Evolutionary conservation across 2,329 filamentous ascomycete species (phyloP).

Genomic region (Pseudogymnoascus sp.): DNA sequence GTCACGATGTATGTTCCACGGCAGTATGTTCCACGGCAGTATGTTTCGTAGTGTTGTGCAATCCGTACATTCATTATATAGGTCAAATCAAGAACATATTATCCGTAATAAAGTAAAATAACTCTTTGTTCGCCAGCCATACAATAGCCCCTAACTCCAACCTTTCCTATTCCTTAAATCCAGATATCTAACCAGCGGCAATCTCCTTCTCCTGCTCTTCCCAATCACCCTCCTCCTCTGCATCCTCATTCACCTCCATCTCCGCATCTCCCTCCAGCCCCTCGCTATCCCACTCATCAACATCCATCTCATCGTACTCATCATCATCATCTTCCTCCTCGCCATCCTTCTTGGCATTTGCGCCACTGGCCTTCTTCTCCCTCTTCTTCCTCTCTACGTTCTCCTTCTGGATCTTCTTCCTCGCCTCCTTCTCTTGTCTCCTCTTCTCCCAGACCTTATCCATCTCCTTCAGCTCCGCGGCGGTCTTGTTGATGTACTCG

Average conservation of each 20-base stretch:
- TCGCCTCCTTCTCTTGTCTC: conserved; percentile 69
- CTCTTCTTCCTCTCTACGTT: conserved; percentile 84
- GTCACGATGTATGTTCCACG: too few relatives aligned
- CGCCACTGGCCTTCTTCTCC: conserved; percentile 41
- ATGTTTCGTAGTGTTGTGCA: neutral
- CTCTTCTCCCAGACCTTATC: conserved; percentile 76
- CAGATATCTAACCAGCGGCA: conserved; percentile 5
- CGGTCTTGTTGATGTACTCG: conserved; percentile 80
- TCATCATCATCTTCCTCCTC: conserved; percentile 42
- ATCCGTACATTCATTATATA: neutral
- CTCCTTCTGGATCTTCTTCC: conserved; percentile 74
- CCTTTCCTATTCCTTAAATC: conserved; percentile 1
- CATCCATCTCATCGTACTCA: conserved; percentile 37
- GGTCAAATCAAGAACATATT: neutral
- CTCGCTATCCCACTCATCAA: conserved; percentile 33
- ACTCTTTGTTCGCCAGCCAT: neutral
- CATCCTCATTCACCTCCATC: conserved; percentile 26
- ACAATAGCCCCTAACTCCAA: neutral
- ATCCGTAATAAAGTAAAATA: neutral
- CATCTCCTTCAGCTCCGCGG: conserved; percentile 65
- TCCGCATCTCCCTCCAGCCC: conserved; percentile 28
- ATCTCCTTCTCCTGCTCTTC: conserved; percentile 27
- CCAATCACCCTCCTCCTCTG: conserved; percentile 27
- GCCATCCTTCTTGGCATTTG: conserved; percentile 38
- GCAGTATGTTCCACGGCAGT: too few relatives aligned